These are phyloP conservation scores for Triangularia verruculosa DNA, from an alignment of 2,329 filamentous ascomycete genomes.

Conservation along the genomic window DNA sequence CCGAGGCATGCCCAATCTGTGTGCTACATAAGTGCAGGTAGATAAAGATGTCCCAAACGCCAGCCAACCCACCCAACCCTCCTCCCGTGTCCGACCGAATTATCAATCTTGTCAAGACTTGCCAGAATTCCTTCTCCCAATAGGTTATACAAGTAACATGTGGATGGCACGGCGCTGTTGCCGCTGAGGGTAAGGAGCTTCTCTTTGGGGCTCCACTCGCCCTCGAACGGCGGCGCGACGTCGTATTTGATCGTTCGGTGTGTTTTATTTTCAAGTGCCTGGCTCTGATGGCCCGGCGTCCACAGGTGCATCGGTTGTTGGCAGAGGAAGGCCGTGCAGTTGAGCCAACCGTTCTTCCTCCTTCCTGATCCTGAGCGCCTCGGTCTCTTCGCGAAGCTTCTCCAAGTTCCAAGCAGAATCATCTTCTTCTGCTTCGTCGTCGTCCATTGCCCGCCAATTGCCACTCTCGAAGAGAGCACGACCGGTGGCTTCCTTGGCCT, in stretches of 20 bases:
- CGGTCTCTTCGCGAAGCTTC: constrained; percentile 80
- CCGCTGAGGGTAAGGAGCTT: constrained; percentile 21
- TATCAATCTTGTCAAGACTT: constrained; percentile 1
- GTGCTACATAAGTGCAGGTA: not conserved
- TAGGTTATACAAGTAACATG: constrained; percentile 1
- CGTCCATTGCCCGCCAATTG: constrained; percentile 71
- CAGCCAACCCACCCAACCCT: not conserved
- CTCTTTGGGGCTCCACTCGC: constrained; percentile 23
- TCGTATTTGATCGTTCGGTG: constrained; percentile 6
- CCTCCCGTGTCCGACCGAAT: not conserved
- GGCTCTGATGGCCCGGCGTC: constrained; percentile 12
- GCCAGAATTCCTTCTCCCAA: constrained; percentile 5
- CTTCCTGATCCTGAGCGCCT: constrained; percentile 67
- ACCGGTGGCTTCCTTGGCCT: constrained; percentile 93
- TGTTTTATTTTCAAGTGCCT: constrained; percentile 24
- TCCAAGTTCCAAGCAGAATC: constrained; percentile 72
- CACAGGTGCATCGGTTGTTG: constrained; percentile 20
- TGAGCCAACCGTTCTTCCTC: constrained; percentile 67
- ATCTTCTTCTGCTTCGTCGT: constrained; percentile 56
- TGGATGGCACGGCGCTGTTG: constrained; percentile 12
- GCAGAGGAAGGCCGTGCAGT: constrained; percentile 30
- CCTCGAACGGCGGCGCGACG: constrained; percentile 20
- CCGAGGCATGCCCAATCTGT: not conserved
- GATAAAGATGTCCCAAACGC: not conserved
- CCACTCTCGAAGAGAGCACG: constrained; percentile 95